Evolutionary conservation across 495 filamentous ascomycete genomes (phyloP).

Genomic region (Jackrogersella multiformis): DNA sequence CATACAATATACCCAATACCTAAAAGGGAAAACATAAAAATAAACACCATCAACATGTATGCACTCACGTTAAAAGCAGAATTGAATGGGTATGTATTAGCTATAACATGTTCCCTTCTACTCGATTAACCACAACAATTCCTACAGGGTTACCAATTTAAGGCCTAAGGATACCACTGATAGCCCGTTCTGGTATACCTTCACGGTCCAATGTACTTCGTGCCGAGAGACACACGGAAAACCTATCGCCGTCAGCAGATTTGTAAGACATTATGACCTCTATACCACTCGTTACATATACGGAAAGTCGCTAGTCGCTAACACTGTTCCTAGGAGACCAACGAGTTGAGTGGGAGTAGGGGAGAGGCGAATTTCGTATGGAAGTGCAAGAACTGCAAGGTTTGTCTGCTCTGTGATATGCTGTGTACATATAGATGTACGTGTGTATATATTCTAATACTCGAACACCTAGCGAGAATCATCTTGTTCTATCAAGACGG

Average conservation of each 20-base stretch:
- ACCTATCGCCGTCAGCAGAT: constrained; percentile 84
- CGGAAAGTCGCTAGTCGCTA: not conserved
- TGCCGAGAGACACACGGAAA: constrained; percentile 93
- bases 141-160: constrained; percentile 86
- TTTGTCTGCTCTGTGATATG: constrained; percentile 41
- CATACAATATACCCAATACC: constrained; percentile 4
- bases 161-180: constrained; percentile 82
- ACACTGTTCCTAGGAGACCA: constrained; percentile 67
- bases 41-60: constrained; percentile 74
- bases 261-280: constrained; percentile 67
- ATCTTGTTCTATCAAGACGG: constrained; percentile 71
- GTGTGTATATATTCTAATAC: not conserved
- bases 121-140: constrained; percentile 34
- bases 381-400: constrained; percentile 93
- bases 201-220: constrained; percentile 95
- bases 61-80: constrained; percentile 83
- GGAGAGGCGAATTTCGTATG: constrained; percentile 99
- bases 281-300: not conserved
- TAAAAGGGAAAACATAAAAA: not conserved
- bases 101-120: constrained; percentile 22
- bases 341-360: constrained; percentile 87
- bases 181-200: constrained; percentile 90
- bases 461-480: constrained; percentile 59
- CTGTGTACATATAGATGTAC: too few relatives aligned
- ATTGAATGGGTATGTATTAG: constrained; percentile 65